Percentiles rank a stretch among this genome's conserved stretches.
These are phyloP conservation scores for Andalucia godoyi DNA, from an alignment of 78 protist genomes.

Conservation along the genomic window DNA sequence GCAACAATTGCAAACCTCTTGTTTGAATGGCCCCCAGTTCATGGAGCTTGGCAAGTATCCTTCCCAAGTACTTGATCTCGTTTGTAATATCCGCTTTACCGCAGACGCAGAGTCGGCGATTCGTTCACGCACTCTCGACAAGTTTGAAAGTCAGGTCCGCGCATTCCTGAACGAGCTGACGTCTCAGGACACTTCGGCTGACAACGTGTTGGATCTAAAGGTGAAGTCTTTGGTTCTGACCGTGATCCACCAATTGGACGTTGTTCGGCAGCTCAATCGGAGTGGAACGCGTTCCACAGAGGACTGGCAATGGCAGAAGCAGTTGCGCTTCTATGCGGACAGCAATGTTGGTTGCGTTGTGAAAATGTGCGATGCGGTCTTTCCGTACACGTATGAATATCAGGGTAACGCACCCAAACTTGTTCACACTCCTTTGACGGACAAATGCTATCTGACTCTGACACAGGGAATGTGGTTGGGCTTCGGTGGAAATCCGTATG, in stretches of 20 bases:
- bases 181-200: not conserved
- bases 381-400: slow-evolving; percentile 76
- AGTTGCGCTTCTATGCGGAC: slow-evolving; percentile 42
- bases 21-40: not conserved
- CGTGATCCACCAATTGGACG: slow-evolving; percentile 73
- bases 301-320: slow-evolving; percentile 57
- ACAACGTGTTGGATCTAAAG: slow-evolving; percentile 31
- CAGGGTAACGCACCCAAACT: slow-evolving; percentile 77
- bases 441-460: slow-evolving; percentile 76
- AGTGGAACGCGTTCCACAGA: not conserved
- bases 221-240: slow-evolving; percentile 64
- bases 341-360: slow-evolving; percentile 1
- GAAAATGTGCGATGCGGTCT: slow-evolving; percentile 32
- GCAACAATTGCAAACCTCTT: not conserved
- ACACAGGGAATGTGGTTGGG: slow-evolving; percentile 78
- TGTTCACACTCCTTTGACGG: slow-evolving; percentile 88
- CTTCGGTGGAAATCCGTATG: slow-evolving; percentile 85
- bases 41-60: slow-evolving; percentile 28
- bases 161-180: not conserved
- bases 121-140: not conserved
- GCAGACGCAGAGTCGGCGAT: slow-evolving; percentile 21
- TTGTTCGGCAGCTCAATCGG: slow-evolving; percentile 37
- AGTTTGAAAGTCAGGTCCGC: not conserved
- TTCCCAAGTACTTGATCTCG: slow-evolving; percentile 44
- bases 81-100: slow-evolving; percentile 45